phyloP scores from a whole-genome alignment of 192 early-diverging fungal genomes.

The Dissophora globulifera region DNA sequence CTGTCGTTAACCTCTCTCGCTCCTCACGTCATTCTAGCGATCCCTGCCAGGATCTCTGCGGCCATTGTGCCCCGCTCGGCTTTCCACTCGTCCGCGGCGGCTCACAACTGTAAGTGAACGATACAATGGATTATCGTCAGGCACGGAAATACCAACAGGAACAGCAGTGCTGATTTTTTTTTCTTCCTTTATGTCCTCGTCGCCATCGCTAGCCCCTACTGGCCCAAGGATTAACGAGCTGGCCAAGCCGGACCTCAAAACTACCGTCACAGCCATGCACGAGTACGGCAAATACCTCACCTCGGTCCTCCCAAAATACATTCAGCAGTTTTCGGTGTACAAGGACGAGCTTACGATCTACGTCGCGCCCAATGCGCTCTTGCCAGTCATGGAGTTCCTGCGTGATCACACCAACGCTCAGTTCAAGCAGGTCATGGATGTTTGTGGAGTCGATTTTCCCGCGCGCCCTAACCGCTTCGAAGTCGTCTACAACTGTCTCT shows the following conservation, averaged over 20 bases:
- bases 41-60: slow-evolving; percentile 49
- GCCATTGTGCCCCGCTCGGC: slow-evolving; percentile 30
- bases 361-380: slow-evolving; percentile 83
- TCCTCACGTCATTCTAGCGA: slow-evolving; percentile 11
- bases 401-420: slow-evolving; percentile 92
- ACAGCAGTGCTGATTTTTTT: too few relatives aligned
- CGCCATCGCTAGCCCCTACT: slow-evolving; percentile 25
- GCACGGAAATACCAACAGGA: too few relatives aligned
- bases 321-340: slow-evolving; percentile 97
- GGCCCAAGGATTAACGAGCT: slow-evolving; percentile 51
- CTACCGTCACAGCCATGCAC: slow-evolving; percentile 63
- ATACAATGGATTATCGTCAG: background rate
- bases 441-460: slow-evolving; percentile 94
- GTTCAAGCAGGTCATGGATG: slow-evolving; percentile 92
- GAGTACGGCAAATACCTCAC: slow-evolving; percentile 92
- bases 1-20: background rate
- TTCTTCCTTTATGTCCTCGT: too few relatives aligned
- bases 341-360: slow-evolving; percentile 98
- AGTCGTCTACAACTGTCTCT: slow-evolving; percentile 93
- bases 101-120: slow-evolving; percentile 33
- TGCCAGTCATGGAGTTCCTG: slow-evolving; percentile 87
- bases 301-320: slow-evolving; percentile 89
- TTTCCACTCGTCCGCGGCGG: slow-evolving; percentile 40
- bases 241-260: slow-evolving; percentile 43
- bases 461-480: slow-evolving; percentile 94